phyloP scores from a whole-genome alignment of 176 grass and related monocot species.

The Poa pratensis region DNA sequence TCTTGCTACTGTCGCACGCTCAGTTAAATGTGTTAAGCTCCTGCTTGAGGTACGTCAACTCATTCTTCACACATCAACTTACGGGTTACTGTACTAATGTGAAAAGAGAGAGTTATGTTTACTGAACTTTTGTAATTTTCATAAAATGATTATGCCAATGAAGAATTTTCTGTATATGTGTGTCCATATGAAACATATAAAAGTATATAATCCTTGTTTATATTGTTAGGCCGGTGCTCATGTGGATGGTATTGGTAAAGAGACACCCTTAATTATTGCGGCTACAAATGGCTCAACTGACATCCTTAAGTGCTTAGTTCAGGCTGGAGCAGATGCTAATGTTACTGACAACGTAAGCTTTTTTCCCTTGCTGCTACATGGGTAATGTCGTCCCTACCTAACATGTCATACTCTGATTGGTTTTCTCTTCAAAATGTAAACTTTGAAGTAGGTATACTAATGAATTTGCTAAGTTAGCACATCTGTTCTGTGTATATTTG shows the following conservation, averaged over 20 bases:
- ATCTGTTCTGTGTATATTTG: not conserved
- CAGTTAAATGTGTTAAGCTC: constrained; percentile 32
- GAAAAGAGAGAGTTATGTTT: constrained; percentile 2
- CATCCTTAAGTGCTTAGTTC: constrained; percentile 31
- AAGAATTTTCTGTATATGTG: not conserved
- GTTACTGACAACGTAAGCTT: constrained; percentile 25
- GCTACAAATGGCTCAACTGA: constrained; percentile 33
- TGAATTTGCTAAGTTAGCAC: not conserved
- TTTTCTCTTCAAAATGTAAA: not conserved
- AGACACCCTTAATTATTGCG: constrained; percentile 22
- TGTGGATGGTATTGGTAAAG: constrained; percentile 32
- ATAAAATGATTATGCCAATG: not conserved
- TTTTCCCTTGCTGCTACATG: not conserved
- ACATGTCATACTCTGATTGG: not conserved
- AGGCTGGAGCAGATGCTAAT: constrained; percentile 44
- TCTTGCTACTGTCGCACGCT: constrained; percentile 8
- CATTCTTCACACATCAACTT: not conserved
- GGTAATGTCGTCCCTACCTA: not conserved
- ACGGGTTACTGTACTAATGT: not conserved
- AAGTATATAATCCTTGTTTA: not conserved
- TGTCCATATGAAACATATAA: constrained; percentile 23
- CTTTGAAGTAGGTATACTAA: not conserved
- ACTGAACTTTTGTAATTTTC: not conserved
- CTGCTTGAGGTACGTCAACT: constrained; percentile 22
- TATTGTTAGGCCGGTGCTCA: constrained; percentile 44